These are phyloP conservation scores for Penicillium janthinellum DNA, from an alignment of 2,329 filamentous ascomycete genomes.

Conservation along the genomic window DNA sequence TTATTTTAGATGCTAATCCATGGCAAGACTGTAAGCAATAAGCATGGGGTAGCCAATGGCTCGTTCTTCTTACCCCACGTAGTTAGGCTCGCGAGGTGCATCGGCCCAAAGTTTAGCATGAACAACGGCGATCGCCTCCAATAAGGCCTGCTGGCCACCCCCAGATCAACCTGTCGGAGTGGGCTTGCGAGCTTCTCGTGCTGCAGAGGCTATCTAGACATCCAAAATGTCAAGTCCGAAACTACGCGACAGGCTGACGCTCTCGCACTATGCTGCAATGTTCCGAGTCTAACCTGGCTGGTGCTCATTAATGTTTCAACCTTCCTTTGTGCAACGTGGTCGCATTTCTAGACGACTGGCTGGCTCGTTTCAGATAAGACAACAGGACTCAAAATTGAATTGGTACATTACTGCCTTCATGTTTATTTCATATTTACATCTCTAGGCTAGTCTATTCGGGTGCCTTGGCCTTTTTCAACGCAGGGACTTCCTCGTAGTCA, in stretches of 20 bases:
- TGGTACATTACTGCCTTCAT: background rate
- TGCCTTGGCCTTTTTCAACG: conserved; percentile 26
- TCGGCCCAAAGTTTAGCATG: background rate
- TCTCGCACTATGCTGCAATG: too few species aligned
- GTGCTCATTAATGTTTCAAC: too few species aligned
- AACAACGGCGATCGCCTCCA: background rate
- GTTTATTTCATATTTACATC: background rate
- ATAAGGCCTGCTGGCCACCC: background rate
- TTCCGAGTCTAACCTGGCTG: too few species aligned
- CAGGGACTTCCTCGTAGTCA: conserved; percentile 55
- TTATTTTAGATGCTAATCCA: background rate
- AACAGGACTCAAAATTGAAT: background rate
- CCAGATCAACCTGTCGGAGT: background rate
- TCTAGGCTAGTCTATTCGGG: conserved; percentile 6
- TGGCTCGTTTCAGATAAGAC: background rate
- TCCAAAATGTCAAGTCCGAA: background rate
- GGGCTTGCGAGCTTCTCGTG: background rate
- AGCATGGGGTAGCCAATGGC: background rate
- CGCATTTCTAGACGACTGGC: background rate
- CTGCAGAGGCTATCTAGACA: background rate
- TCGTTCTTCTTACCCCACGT: background rate
- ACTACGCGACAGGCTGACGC: too few species aligned
- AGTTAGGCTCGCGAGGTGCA: conserved; percentile 1
- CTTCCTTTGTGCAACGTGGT: background rate
- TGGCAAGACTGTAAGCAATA: background rate